phyloP scores from a whole-genome alignment of 2,329 filamentous ascomycete genomes.

The Tolypocladium paradoxum region DNA sequence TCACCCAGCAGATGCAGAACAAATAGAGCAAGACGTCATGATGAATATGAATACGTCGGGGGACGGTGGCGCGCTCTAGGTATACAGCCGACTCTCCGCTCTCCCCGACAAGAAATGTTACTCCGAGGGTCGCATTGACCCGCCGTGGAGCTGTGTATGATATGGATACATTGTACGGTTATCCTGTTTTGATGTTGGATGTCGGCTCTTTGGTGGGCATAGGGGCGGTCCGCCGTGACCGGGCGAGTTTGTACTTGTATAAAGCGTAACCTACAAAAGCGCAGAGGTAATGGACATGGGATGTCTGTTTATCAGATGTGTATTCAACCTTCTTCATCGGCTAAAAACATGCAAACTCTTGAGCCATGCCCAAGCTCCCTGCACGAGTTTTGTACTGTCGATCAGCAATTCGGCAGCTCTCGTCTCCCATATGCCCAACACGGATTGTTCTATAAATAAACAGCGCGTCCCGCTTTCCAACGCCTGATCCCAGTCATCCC shows the following conservation, averaged over 20 bases:
- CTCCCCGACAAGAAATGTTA: background rate
- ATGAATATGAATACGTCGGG: background rate
- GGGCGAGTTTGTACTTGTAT: conserved; percentile 1
- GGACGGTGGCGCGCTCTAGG: background rate
- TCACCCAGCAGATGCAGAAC: conserved; percentile 39
- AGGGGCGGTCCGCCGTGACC: background rate
- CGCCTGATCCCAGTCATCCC: conserved; percentile 5
- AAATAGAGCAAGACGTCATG: conserved; percentile 16
- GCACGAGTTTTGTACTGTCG: background rate
- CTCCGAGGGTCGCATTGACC: background rate
- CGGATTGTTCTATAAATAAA: background rate
- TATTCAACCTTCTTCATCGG: background rate
- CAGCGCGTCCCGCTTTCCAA: conserved; percentile 6
- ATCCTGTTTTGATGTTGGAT: background rate
- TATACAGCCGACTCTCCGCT: background rate
- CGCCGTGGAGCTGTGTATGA: conserved; percentile 2
- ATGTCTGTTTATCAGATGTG: background rate
- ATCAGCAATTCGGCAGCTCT: background rate
- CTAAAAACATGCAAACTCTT: background rate
- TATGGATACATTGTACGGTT: conserved; percentile 1
- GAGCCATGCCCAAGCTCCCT: background rate
- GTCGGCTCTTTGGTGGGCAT: background rate
- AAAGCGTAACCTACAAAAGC: background rate
- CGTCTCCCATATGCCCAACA: background rate
- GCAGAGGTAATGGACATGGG: background rate